Conservation (phyloP, 2,329 filamentous ascomycete species). For the Trichothecium sympodiale region DNA sequence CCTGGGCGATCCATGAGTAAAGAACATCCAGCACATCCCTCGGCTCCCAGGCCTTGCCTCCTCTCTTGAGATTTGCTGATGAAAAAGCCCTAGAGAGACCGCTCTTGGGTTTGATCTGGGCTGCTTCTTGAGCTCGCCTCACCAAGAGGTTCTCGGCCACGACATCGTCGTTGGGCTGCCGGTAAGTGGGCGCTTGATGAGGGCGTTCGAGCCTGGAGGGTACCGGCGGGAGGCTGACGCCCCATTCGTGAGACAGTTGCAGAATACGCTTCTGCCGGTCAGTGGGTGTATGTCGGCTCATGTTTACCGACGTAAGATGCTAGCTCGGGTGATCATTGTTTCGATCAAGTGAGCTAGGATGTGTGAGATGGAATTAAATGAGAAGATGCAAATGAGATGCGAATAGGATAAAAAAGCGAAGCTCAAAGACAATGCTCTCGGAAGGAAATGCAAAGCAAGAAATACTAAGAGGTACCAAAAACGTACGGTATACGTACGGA, state of each 20-base stretch:
- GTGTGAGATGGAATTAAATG: too few species aligned
- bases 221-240: constrained; percentile 28
- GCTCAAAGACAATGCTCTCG: too few species aligned
- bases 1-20: constrained; percentile 28
- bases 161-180: constrained; percentile 36
- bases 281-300: constrained; percentile 20
- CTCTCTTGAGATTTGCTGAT: constrained; percentile 25
- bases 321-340: too few species aligned
- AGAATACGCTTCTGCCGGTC: constrained; percentile 36
- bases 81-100: constrained; percentile 27
- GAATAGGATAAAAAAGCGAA: too few species aligned
- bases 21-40: constrained; percentile 42
- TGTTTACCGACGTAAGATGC: constrained; percentile 5
- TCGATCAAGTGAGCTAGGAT: too few species aligned
- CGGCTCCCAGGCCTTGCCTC: constrained; percentile 38
- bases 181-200: constrained; percentile 28
- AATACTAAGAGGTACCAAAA: too few species aligned
- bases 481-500: too few species aligned
- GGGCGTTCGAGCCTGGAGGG: constrained; percentile 30
- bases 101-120: constrained; percentile 25
- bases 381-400: too few species aligned
- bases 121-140: constrained; percentile 25
- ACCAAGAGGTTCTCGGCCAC: constrained; percentile 44
- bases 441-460: too few species aligned
- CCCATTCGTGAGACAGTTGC: constrained; percentile 39